Evolutionary conservation across 495 filamentous ascomycete genomes (phyloP).

Genomic region (Pseudomonodictys pantanalensis): DNA sequence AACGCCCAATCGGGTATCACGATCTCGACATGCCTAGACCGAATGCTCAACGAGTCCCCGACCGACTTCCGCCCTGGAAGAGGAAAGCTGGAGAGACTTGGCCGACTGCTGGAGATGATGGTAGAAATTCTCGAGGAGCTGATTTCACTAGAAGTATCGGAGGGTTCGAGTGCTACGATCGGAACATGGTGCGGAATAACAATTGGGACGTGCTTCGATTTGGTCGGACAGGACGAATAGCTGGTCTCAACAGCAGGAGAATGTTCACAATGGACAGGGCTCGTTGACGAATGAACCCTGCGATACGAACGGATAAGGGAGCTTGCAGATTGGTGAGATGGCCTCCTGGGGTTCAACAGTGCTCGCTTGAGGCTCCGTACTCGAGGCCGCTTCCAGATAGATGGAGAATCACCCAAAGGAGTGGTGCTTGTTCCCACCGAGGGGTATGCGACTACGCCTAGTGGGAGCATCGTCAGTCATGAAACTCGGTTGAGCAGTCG

Average conservation of each 20-base stretch:
- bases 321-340: constrained; percentile 24
- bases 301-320: constrained; percentile 18
- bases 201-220: constrained; percentile 46
- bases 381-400: constrained; percentile 28
- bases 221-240: constrained; percentile 23
- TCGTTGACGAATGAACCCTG: constrained; percentile 15
- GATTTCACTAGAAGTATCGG: constrained; percentile 26
- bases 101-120: constrained; percentile 25
- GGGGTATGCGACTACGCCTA: constrained; percentile 37
- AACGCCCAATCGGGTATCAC: constrained; percentile 41
- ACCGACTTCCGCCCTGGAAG: constrained; percentile 32
- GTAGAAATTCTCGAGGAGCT: constrained; percentile 27
- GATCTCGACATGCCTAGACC: constrained; percentile 43
- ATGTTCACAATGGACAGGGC: constrained; percentile 13
- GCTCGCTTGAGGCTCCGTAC: constrained; percentile 9
- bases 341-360: constrained; percentile 16
- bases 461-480: constrained; percentile 34
- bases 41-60: constrained; percentile 19
- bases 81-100: constrained; percentile 32
- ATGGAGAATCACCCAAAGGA: constrained; percentile 24
- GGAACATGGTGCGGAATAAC: constrained; percentile 42
- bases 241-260: constrained; percentile 8
- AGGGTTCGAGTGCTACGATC: constrained; percentile 31
- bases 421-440: constrained; percentile 31
- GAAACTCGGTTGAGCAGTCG: constrained; percentile 17